These are phyloP conservation scores for Allium sativum DNA, from an alignment of 106 monocot species.

Conservation along the genomic window DNA sequence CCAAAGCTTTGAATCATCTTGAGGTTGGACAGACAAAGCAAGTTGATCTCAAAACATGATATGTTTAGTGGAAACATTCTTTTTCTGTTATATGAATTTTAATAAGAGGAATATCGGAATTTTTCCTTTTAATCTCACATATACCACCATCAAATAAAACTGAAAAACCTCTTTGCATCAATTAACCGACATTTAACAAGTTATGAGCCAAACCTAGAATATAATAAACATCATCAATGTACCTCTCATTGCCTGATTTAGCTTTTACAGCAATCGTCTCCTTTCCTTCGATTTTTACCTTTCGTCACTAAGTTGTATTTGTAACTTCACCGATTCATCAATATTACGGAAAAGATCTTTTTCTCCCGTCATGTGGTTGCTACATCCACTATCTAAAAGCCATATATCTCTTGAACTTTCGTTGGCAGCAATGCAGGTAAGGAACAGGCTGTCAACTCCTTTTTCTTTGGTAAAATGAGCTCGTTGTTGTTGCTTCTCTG, in stretches of 20 bases:
- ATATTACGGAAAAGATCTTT: conserved; percentile 1
- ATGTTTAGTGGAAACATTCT: conserved; percentile 4
- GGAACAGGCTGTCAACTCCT: not conserved
- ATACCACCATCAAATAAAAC: not conserved
- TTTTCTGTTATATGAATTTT: not conserved
- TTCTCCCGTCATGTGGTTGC: not conserved
- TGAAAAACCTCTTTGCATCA: conserved; percentile 5
- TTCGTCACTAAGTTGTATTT: conserved; percentile 6
- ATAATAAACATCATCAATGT: conserved; percentile 6
- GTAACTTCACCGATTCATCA: conserved; percentile 13
- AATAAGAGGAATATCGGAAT: not conserved
- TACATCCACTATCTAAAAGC: conserved; percentile 7
- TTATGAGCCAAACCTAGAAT: not conserved
- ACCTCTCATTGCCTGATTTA: conserved; percentile 9
- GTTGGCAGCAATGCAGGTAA: conserved; percentile 1
- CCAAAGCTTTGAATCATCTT: conserved; percentile 7
- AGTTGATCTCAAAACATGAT: not conserved
- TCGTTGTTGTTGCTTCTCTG: too few relatives aligned
- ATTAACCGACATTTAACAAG: conserved; percentile 2
- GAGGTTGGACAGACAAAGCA: not conserved
- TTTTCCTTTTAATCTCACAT: not conserved
- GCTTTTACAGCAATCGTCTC: not conserved
- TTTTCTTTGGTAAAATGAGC: too few relatives aligned
- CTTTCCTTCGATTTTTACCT: conserved; percentile 7
- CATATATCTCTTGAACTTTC: conserved; percentile 4